A percentile compares a stretch with the other conserved stretches of the same genome.
phyloP scores from a whole-genome alignment of 129 eudicot species.

The Centrapalus pauciflorus region DNA sequence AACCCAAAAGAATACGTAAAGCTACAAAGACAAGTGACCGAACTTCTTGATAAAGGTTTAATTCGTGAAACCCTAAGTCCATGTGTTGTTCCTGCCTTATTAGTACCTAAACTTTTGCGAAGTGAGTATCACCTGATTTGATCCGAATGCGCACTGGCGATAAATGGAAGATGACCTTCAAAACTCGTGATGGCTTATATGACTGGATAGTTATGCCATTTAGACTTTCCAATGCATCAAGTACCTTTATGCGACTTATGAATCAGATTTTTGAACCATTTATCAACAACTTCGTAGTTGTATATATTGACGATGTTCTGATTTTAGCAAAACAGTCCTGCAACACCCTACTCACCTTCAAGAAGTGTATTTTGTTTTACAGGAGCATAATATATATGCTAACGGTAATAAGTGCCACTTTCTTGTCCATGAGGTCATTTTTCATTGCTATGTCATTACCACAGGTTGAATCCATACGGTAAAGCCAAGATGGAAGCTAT shows the following conservation, averaged over 20 bases:
- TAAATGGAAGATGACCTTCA: neutral
- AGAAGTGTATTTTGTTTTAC: too few relatives aligned
- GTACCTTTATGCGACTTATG: neutral
- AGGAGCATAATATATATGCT: neutral
- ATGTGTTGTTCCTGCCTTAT: too few relatives aligned
- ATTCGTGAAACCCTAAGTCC: too few relatives aligned
- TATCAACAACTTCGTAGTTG: too few relatives aligned
- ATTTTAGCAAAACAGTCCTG: too few relatives aligned
- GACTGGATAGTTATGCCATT: constrained; percentile 7
- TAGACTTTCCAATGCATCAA: neutral
- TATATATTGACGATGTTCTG: too few relatives aligned
- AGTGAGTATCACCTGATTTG: too few relatives aligned
- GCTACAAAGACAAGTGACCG: neutral
- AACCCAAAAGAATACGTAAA: neutral
- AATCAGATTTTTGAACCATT: neutral
- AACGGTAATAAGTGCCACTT: neutral
- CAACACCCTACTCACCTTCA: too few relatives aligned
- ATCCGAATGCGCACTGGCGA: neutral
- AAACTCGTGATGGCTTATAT: neutral
- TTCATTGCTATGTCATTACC: neutral
- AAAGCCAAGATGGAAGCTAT: neutral
- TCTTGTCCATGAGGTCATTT: neutral
- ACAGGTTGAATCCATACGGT: neutral
- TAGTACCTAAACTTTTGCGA: too few relatives aligned
- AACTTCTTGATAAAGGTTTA: neutral